A percentile compares a stretch with the other conserved stretches of the same genome.
Conservation (phyloP, 2,329 filamentous ascomycete species). For the Monosporascus sp. region DNA sequence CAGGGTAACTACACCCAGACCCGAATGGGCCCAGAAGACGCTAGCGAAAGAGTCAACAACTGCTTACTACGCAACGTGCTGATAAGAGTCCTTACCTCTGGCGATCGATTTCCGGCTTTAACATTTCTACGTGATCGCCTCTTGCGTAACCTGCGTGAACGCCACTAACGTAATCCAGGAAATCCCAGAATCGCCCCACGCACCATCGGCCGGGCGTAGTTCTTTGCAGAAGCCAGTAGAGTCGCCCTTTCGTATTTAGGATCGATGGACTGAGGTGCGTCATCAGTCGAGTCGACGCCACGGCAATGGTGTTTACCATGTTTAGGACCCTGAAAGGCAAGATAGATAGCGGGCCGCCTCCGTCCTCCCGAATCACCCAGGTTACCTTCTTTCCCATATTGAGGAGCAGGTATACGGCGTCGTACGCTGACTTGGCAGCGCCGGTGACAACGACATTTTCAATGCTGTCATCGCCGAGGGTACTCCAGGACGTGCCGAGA, state of each 20-base stretch:
- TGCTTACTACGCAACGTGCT: too few relatives aligned
- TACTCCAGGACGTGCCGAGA: constrained; percentile 12
- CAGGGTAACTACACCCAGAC: constrained; percentile 16
- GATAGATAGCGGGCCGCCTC: constrained; percentile 15
- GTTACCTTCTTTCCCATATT: constrained; percentile 19
- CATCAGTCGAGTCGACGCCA: constrained; percentile 17
- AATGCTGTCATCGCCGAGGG: constrained; percentile 6
- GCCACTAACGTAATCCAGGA: constrained; percentile 14
- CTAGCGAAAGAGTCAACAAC: constrained; percentile 7
- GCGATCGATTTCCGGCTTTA: constrained; percentile 18
- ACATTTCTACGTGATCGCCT: constrained; percentile 15
- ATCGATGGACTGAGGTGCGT: constrained; percentile 18
- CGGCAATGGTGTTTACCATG: constrained; percentile 14
- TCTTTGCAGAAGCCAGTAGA: constrained; percentile 14
- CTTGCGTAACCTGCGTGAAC: constrained; percentile 14
- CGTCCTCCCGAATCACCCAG: constrained; percentile 21
- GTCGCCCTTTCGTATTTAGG: constrained; percentile 11
- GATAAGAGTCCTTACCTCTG: constrained; percentile 13
- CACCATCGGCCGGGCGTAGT: constrained; percentile 12
- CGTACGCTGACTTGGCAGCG: constrained; percentile 22
- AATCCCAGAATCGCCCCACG: constrained; percentile 15
- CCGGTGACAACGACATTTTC: constrained; percentile 17
- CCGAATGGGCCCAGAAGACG: constrained; percentile 19
- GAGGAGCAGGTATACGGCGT: constrained; percentile 20
- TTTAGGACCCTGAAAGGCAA: constrained; percentile 16